Evolutionary conservation across 371 early-diverging fungal genomes (phyloP), one percentile per base, ranked within the genome.

Genomic region (Circinella minor): DNA sequence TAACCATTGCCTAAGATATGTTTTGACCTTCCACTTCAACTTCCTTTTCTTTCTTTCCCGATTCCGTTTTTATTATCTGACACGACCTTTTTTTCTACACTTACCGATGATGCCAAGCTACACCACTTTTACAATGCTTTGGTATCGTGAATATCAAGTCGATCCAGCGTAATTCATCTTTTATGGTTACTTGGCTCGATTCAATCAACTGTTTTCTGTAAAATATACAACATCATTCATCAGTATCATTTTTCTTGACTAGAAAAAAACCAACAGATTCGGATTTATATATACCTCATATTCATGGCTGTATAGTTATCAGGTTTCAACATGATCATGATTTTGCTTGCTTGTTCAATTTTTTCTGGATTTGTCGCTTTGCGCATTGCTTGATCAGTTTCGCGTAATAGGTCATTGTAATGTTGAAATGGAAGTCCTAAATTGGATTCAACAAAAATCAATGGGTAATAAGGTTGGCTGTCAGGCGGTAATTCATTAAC

Each of bases 31-130:
- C 34, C 6, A 10, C 38, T 60, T 60, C 60, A 59, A 9, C 9
- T 59, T 18, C 38, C 38, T 36, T 61, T 15, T 20, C 39, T 15
- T 66, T 46, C 27, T 27, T 27, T 27, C 27, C 27, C 27, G n/a
- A n/a, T n/a, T 2, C 27, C 27, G 27, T 27, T 27, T 27, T 27
- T 27, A 27, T 27, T 27, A 27, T 27, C 27, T 27, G 2, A 27
- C 27, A 27, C 2, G 1, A 27, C 27, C 27, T 36, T 39, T 5
- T 46, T 70, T 61, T 36, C n/a, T 18, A 14, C 51, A 69, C 69
- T 70, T 81, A 83, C 73, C 87, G 69, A 70, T 88, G 87, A 77
- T 85, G 76, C 89, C 89, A 88, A 1, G 86, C 86, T 48, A 81
- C 70, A 0, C 82, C 75, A 51, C 87, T 87, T 60, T 88, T 88